Conservation (phyloP, 2,329 filamentous ascomycete genomes). For the Penicillium verrucosum region DNA sequence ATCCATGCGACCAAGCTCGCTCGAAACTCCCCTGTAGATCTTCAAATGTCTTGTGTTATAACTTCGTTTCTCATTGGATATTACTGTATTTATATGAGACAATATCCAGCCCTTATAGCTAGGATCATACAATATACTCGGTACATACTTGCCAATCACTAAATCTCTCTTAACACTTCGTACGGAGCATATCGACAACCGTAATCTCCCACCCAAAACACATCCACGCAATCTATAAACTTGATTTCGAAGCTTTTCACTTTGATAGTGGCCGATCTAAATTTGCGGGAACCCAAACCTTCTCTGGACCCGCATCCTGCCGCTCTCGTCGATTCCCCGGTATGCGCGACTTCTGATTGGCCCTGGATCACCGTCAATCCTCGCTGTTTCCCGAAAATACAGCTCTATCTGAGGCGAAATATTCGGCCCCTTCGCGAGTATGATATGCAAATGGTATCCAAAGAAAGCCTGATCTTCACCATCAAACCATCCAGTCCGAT, state of each 20-base stretch:
- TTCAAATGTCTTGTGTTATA: neutral
- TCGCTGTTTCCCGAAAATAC: slow-evolving; percentile 8
- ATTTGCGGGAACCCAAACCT: slow-evolving; percentile 28
- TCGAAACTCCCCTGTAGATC: slow-evolving; percentile 16
- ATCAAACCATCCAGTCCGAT: neutral
- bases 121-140: neutral
- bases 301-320: slow-evolving; percentile 23
- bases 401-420: neutral
- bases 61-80: neutral
- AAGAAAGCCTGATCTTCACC: neutral
- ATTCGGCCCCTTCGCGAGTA: slow-evolving; percentile 3
- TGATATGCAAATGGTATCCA: neutral
- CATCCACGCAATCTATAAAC: neutral
- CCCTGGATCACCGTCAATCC: slow-evolving; percentile 14
- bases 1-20: slow-evolving; percentile 11
- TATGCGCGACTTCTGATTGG: slow-evolving; percentile 23
- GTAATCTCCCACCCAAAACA: neutral
- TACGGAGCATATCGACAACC: neutral
- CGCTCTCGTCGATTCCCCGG: slow-evolving; percentile 22
- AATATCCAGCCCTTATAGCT: neutral
- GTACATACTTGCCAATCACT: neutral
- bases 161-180: neutral
- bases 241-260: slow-evolving; percentile 5
- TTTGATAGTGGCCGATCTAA: slow-evolving; percentile 25
- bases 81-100: neutral